Conservation (phyloP, 2,329 filamentous ascomycete species). For the Aspergillus latus region DNA sequence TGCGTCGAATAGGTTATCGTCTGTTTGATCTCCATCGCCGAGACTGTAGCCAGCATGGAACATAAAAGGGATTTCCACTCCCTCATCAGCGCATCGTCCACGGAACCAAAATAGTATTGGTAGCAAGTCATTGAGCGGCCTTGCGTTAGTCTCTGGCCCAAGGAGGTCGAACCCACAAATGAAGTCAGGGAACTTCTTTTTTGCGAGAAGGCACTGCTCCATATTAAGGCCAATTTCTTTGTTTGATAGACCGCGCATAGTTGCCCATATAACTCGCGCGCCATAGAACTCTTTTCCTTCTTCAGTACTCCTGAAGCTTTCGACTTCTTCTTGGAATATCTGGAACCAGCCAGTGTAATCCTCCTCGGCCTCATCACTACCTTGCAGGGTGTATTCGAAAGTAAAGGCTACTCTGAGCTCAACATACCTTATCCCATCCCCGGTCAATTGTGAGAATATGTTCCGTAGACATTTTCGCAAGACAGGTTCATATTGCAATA, state of each 20-base stretch:
- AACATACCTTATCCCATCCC: slow-evolving; percentile 80
- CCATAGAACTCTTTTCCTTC: slow-evolving; percentile 81
- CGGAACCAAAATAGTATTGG: slow-evolving; percentile 93
- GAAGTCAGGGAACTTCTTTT: slow-evolving; percentile 73
- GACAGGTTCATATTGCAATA: slow-evolving; percentile 89
- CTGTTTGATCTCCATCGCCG: slow-evolving; percentile 72
- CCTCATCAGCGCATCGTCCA: slow-evolving; percentile 75
- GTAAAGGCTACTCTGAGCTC: slow-evolving; percentile 78
- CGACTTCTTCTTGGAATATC: slow-evolving; percentile 74
- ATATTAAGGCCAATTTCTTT: slow-evolving; percentile 73
- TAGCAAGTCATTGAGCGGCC: slow-evolving; percentile 71
- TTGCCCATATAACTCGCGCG: slow-evolving; percentile 80
- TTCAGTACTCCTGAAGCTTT: slow-evolving; percentile 68
- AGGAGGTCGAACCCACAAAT: slow-evolving; percentile 88
- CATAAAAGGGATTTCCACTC: slow-evolving; percentile 85
- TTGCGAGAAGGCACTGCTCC: slow-evolving; percentile 82
- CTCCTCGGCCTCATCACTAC: slow-evolving; percentile 63
- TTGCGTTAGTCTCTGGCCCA: slow-evolving; percentile 78
- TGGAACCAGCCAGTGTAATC: slow-evolving; percentile 70
- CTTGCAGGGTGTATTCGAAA: slow-evolving; percentile 66
- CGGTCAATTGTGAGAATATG: slow-evolving; percentile 69
- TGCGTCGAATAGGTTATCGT: slow-evolving; percentile 86
- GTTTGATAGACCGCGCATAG: slow-evolving; percentile 63
- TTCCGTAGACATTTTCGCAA: slow-evolving; percentile 72
- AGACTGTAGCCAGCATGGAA: slow-evolving; percentile 92